Conservation (phyloP, 2,329 filamentous ascomycete species). For the Alternaria atra region DNA sequence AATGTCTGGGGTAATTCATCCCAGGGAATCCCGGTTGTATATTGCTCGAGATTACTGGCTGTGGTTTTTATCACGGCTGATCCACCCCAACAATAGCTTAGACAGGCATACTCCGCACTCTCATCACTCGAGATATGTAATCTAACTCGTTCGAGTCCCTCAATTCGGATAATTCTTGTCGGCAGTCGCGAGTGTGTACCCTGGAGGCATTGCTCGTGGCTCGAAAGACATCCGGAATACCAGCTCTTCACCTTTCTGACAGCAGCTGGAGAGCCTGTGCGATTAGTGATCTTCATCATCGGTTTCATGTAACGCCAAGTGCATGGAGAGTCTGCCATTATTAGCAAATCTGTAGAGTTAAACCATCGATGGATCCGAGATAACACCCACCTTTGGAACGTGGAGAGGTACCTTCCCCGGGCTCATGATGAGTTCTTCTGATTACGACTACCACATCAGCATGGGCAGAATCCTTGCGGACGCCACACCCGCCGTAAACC, state of each 20-base stretch:
- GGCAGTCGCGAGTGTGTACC: not conserved
- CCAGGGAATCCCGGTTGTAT: not conserved
- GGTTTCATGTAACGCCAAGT: not conserved
- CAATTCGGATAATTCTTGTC: conserved; percentile 1
- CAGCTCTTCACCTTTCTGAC: not conserved
- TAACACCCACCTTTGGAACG: not conserved
- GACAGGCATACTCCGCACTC: conserved; percentile 8
- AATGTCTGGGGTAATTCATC: conserved; percentile 16
- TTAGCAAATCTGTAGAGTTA: not conserved
- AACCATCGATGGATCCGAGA: not conserved
- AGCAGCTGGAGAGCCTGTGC: not conserved
- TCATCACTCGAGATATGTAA: not conserved
- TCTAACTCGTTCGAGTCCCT: not conserved
- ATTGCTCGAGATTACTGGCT: not conserved
- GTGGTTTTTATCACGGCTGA: not conserved
- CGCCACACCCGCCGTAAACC: too few relatives aligned
- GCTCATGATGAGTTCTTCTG: not conserved
- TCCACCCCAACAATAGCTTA: conserved; percentile 15
- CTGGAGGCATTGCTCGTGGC: not conserved
- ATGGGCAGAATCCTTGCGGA: not conserved
- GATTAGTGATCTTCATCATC: rapidly evolving
- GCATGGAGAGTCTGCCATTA: not conserved
- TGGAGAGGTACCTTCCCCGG: rapidly evolving
- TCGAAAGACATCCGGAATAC: not conserved
- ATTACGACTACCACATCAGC: not conserved